Base-by-base conservation (phyloP, 73 alveolate genomes). In the Tetrahymena thermophila region DNA sequence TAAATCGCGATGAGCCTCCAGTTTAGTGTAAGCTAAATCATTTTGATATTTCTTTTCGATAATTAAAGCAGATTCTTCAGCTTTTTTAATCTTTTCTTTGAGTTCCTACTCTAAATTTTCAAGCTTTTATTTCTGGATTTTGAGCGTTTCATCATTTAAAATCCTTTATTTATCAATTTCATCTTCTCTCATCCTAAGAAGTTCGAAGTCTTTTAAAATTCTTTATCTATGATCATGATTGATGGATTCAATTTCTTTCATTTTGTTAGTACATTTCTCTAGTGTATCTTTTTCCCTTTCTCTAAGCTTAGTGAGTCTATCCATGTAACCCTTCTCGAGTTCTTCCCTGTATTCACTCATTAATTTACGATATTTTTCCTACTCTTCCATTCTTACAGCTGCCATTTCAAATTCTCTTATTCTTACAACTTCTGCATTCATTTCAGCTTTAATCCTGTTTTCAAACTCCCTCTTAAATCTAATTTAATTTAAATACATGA, bases 381-480 rank as follows among this genome's bases (percentile, higher is more conserved):
- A 89, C 94, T 95, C 97, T 15, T 95, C 97, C 94, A 95, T 56
- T 34, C 95, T 34, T 1, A 95, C 94, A 56, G 93, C 58, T 34
- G 93, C 85, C 17, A 57, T 43, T 93, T 95, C 97, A 50, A 95
- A 95, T 93, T 95, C 97, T 93, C 97, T 89, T 9, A 95, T 85
- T 89, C 97, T 85, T 0, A 94, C 84, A 3, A 93, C 84, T 71
- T 95, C 97, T 17, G 97, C 94, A 19, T 94, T 85, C 37, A 95
- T 43, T 35, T 95, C 97, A 34, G 97, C 85, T 38, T 95, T 95
- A 16, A 95, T n/a, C 34, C 97, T 93, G n/a, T 85, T 34, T 14
- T 95, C 97, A 93, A 85, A 95, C 23, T 95, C 97, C 93, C 95
- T 95, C 95, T 89, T 95, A 85, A 95, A 43, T 56, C 89, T 71